Conservation (phyloP, 176 grass and related monocot genomes). For the Triticum timopheevii region DNA sequence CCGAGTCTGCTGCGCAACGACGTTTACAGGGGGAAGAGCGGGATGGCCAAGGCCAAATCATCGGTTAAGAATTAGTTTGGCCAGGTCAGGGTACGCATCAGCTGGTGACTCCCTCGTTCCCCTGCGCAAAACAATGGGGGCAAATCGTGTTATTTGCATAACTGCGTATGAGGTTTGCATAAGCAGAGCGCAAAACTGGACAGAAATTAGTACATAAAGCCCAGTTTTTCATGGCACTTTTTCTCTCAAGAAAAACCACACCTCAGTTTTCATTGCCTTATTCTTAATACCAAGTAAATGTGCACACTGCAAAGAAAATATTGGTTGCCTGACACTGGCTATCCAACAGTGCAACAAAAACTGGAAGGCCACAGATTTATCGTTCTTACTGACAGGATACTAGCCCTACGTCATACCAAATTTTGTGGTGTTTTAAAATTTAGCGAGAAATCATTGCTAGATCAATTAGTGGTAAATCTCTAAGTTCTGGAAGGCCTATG, state of each 20-base stretch:
- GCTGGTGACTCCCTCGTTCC: neutral
- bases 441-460: neutral
- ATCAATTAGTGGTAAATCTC: neutral
- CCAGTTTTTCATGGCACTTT: neutral
- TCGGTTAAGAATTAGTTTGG: neutral
- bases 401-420: neutral
- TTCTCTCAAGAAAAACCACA: neutral
- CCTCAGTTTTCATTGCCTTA: neutral
- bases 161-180: neutral
- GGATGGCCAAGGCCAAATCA: neutral
- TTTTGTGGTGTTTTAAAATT: neutral
- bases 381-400: neutral
- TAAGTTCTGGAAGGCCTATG: neutral
- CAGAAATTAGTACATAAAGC: neutral
- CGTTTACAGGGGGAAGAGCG: constrained; percentile 12
- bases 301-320: neutral
- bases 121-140: neutral
- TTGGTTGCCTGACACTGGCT: neutral
- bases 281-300: neutral
- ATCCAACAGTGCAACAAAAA: neutral
- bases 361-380: no score
- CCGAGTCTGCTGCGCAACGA: neutral
- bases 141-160: neutral
- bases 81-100: neutral
- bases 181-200: neutral